Evolutionary conservation across 1,284 basidiomycete genomes (phyloP).

Genomic region (Ganoderma lucidum): DNA sequence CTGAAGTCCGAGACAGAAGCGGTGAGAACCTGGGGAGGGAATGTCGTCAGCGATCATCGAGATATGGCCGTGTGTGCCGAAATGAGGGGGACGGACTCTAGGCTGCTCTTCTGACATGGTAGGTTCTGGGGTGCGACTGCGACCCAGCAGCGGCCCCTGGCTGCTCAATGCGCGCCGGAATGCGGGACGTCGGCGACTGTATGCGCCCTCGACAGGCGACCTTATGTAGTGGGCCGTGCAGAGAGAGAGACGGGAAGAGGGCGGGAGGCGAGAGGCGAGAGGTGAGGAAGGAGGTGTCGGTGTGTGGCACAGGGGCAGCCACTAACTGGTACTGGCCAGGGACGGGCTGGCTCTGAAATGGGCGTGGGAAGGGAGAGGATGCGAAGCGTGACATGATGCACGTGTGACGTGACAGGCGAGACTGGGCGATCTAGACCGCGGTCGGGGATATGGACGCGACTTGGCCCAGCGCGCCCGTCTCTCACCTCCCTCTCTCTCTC

Average conservation of each 20-base stretch:
- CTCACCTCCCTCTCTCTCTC: constrained; percentile 23
- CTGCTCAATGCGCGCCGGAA: constrained; percentile 6
- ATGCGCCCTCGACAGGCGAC: background rate
- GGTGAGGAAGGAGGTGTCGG: background rate
- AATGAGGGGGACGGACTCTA: constrained; percentile 29
- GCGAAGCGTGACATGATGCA: constrained; percentile 22
- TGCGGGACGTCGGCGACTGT: background rate
- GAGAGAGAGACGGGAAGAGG: constrained; percentile 10
- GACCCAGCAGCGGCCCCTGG: background rate
- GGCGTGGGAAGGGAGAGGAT: constrained; percentile 16
- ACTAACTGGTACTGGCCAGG: background rate
- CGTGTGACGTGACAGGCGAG: constrained; percentile 31
- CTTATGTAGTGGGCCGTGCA: constrained; percentile 8
- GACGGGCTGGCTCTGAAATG: constrained; percentile 8
- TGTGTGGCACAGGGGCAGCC: background rate
- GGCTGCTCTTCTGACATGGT: constrained; percentile 34
- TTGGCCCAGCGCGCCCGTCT: constrained; percentile 22
- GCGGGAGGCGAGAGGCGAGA: constrained; percentile 10
- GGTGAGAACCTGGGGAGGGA: constrained; percentile 64
- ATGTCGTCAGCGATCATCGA: constrained; percentile 31
- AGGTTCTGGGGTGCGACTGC: constrained; percentile 30
- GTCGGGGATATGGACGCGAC: constrained; percentile 32
- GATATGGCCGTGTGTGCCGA: constrained; percentile 26
- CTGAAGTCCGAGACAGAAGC: constrained; percentile 84
- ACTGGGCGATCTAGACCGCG: constrained; percentile 29